A percentile compares a stretch with the other conserved stretches of the same genome.
Conservation (phyloP, 1,139 yeast species). For the Ogataea hybrid region DNA sequence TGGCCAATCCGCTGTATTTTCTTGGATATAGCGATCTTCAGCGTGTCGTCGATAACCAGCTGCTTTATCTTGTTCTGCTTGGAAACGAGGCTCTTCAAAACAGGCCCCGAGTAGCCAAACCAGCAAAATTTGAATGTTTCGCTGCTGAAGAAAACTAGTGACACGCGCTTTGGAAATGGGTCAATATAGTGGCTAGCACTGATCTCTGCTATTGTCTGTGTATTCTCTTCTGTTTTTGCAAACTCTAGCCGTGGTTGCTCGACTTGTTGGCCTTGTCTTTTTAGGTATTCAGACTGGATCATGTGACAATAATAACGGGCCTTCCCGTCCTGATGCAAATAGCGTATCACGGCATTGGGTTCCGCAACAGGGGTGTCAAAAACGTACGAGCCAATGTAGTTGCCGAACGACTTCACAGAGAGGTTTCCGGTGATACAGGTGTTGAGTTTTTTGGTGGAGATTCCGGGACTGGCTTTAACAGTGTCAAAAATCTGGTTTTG, state of each 20-base stretch:
- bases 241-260: neutral
- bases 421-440: conserved; percentile 46
- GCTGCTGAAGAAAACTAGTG: conserved; percentile 8
- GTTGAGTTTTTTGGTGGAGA: conserved; percentile 55
- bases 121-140: conserved; percentile 14
- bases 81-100: conserved; percentile 6
- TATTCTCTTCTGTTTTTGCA: conserved; percentile 1
- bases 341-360: conserved; percentile 46
- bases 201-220: conserved; percentile 19
- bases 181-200: conserved; percentile 13
- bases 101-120: conserved; percentile 19
- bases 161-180: conserved; percentile 8
- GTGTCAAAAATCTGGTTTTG: conserved; percentile 59
- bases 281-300: conserved; percentile 41
- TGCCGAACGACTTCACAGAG: conserved; percentile 11
- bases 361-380: conserved; percentile 12
- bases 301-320: conserved; percentile 70
- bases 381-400: conserved; percentile 8
- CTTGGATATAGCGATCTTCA: conserved; percentile 4
- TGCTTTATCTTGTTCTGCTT: conserved; percentile 6
- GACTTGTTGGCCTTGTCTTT: conserved; percentile 8
- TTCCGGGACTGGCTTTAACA: conserved; percentile 44
- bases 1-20: conserved; percentile 6
- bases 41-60: conserved; percentile 9
- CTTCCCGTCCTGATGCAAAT: conserved; percentile 73